phyloP scores from a whole-genome alignment of 805 yeast genomes.

The Zygosaccharomyces lentus region DNA sequence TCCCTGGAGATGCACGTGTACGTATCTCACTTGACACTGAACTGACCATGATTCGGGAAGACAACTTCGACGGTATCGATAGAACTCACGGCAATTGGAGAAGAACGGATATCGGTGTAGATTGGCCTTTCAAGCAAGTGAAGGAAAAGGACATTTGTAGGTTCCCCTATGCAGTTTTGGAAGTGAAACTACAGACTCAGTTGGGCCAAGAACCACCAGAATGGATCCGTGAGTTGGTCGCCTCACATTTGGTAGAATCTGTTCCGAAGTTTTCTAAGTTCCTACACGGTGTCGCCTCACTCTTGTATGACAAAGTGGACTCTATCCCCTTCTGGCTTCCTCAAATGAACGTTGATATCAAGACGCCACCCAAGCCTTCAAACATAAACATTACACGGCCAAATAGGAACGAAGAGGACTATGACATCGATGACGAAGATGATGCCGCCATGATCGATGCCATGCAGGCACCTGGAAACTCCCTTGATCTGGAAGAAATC shows the following conservation, averaged over 20 bases:
- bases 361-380: conserved; percentile 61
- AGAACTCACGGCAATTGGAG: conserved; percentile 95
- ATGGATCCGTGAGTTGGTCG: conserved; percentile 91
- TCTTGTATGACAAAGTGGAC: conserved; percentile 76
- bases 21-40: conserved; percentile 98
- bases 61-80: conserved; percentile 87
- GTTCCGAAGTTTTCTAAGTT: conserved; percentile 97
- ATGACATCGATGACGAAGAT: conserved; percentile 36
- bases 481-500: conserved; percentile 67
- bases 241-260: conserved; percentile 93
- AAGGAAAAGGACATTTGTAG: conserved; percentile 82
- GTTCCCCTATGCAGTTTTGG: conserved; percentile 96
- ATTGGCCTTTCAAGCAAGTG: conserved; percentile 87
- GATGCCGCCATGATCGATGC: conserved; percentile 31
- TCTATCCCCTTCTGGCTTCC: conserved; percentile 96
- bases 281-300: conserved; percentile 93
- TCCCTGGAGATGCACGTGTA: conserved; percentile 98
- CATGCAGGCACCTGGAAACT: conserved; percentile 47
- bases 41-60: conserved; percentile 96
- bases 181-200: conserved; percentile 96
- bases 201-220: conserved; percentile 98
- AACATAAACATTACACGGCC: conserved; percentile 44
- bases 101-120: conserved; percentile 96
- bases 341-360: conserved; percentile 92
- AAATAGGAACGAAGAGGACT: conserved; percentile 26